Base-by-base conservation (phyloP, 352 stramenopile genomes). In the Phytophthora constricta region DNA sequence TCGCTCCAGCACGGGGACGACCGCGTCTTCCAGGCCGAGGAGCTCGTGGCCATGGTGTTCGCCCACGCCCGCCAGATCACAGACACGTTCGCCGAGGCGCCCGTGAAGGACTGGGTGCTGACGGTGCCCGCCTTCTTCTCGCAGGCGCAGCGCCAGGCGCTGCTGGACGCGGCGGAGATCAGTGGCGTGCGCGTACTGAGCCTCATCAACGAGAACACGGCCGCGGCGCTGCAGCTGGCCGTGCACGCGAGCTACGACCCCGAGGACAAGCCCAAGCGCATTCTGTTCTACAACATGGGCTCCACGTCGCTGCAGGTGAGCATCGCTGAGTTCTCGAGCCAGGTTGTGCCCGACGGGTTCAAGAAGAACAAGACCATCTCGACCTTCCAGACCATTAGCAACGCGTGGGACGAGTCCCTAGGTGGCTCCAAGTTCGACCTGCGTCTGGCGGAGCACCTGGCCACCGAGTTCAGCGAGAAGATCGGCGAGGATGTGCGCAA, bases 251-350 rank as follows among this genome's bases (percentile, higher is more conserved):
- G 90, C 25, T 97, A 97, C 65, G 49, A 73, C 16, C 62, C 72
- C 5, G 59, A 74, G 14, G 72, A 79, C 23, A 82, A 88, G 45
- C 96, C 97, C 22, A 86, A 96, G 50, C 87, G 86, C 42, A 89
- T 99, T 25, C 64, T 99, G 23, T 98, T 99, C 67, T 99, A 99
- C 91, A 99, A 99, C 82, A 91, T 99, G 84, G 98, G 98, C 58
- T 96, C 94, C 8, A 96, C 87, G 17, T 91, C 89, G 10, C 62
- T 97, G 27, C 95, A 99, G 72, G 89, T 95, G 14, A 91, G 72
- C 20, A 75, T 98, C 4, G 87, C 97, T 3, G 78, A 91, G 66
- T 97, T 97, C 70, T 89, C 82, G 17, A 92, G 77, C 43, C 95
- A 97, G 59, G 69, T 85, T 4, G 76, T 92, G 39, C 89, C 95